Evolutionary conservation across 2,329 filamentous ascomycete genomes (phyloP).

Genomic region (Chrysosporium keratinophilum): DNA sequence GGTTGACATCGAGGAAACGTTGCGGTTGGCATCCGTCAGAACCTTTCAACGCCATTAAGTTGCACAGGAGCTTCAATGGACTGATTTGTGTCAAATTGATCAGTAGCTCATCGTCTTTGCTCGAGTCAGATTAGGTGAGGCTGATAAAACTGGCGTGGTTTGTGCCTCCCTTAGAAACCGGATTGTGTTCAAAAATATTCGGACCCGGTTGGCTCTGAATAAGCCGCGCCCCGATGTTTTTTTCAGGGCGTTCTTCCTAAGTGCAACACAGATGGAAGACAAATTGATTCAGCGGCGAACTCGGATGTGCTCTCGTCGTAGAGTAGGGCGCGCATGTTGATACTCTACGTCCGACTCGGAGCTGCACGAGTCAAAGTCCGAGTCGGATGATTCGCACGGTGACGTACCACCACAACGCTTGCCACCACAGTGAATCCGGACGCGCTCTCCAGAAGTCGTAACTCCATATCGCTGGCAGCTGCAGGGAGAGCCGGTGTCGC

Average conservation of each 20-base stretch:
- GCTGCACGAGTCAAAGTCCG: conserved; percentile 57
- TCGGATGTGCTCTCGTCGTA: conserved; percentile 31
- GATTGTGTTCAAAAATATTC: no score
- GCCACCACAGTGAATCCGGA: conserved; percentile 94
- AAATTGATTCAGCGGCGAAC: conserved; percentile 29
- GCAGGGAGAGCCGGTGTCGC: conserved; percentile 53
- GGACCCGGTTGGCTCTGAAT: neutral
- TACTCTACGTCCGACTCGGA: conserved; percentile 45
- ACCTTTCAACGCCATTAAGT: no score
- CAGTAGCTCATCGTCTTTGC: no score
- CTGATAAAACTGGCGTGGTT: no score
- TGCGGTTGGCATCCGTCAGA: neutral
- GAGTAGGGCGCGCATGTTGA: conserved; percentile 26
- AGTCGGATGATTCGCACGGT: conserved; percentile 26
- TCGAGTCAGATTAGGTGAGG: no score
- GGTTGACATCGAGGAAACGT: neutral
- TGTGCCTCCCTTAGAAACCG: no score
- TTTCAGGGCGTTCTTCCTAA: neutral
- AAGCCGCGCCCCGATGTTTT: neutral
- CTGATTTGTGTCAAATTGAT: no score
- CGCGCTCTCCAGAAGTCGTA: conserved; percentile 80
- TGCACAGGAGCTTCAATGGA: no score
- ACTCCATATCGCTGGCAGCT: conserved; percentile 95
- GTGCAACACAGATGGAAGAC: neutral
- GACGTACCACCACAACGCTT: conserved; percentile 70